phyloP scores from a whole-genome alignment of 2,329 filamentous ascomycete species.

The Fusarium subglutinans region DNA sequence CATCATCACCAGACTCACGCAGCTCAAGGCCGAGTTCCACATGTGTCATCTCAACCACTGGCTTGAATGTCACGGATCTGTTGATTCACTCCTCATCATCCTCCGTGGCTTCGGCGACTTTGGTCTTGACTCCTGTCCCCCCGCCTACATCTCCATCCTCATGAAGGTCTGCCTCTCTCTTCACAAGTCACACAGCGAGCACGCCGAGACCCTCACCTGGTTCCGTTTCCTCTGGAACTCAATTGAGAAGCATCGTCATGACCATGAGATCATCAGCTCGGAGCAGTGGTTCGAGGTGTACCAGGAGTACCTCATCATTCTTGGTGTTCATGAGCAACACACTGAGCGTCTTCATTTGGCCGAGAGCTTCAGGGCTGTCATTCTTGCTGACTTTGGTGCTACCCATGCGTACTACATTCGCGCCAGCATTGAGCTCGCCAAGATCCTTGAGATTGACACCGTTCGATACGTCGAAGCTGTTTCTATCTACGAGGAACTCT shows the following conservation, averaged over 20 bases:
- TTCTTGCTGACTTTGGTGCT: background rate
- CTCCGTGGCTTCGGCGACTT: background rate
- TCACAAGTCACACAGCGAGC: background rate
- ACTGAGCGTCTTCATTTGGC: background rate
- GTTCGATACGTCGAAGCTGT: conserved; percentile 1
- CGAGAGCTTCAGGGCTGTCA: background rate
- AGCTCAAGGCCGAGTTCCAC: background rate
- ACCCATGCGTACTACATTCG: background rate
- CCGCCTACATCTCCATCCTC: background rate
- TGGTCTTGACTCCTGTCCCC: background rate
- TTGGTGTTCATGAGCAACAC: background rate
- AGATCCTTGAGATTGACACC: background rate
- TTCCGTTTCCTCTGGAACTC: conserved; percentile 2
- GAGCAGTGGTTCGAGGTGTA: conserved; percentile 4
- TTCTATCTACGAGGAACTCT: background rate
- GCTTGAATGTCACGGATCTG: background rate
- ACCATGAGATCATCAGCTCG: background rate
- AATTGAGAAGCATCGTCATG: background rate
- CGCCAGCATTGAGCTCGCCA: background rate
- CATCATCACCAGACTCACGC: background rate
- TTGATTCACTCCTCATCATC: background rate
- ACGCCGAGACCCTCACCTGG: background rate
- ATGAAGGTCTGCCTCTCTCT: background rate
- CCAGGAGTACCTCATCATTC: background rate
- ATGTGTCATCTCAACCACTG: background rate